A percentile compares a stretch with the other conserved stretches of the same genome.
Conservation (phyloP, 495 filamentous ascomycete genomes). For the Aspergillus baeticus region DNA sequence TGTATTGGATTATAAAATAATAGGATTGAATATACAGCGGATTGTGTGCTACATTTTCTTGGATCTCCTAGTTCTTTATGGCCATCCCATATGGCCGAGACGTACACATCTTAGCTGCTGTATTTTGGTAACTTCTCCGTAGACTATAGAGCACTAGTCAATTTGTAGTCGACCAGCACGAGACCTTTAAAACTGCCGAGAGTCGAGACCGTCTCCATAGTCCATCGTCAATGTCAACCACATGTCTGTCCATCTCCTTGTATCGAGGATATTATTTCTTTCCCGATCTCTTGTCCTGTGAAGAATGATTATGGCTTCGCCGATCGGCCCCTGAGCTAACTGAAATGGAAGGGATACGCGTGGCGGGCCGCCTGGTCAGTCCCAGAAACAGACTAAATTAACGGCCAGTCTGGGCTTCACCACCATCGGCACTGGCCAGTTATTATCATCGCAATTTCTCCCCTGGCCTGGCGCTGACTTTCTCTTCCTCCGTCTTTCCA, state of each 20-base stretch:
- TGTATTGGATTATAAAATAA: too few relatives aligned
- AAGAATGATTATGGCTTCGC: neutral
- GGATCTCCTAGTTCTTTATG: too few relatives aligned
- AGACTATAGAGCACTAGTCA: too few relatives aligned
- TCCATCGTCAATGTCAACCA: constrained; percentile 5
- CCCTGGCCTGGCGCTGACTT: neutral
- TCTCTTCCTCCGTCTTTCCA: neutral
- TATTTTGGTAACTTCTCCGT: too few relatives aligned
- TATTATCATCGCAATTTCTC: constrained; percentile 1
- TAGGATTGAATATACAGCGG: too few relatives aligned
- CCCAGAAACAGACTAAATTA: constrained; percentile 10
- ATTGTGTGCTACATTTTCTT: too few relatives aligned
- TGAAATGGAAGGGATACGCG: constrained; percentile 26
- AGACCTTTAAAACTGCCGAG: neutral
- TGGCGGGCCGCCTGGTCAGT: constrained; percentile 7
- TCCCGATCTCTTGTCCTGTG: neutral
- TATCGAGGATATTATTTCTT: neutral
- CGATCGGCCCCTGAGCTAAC: constrained; percentile 20
- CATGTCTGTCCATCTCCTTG: constrained; percentile 8
- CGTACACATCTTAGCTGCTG: too few relatives aligned
- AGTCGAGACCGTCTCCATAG: neutral
- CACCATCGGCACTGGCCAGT: neutral
- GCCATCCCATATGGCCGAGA: too few relatives aligned
- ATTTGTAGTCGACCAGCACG: too few relatives aligned
- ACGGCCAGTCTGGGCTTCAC: constrained; percentile 10